These are phyloP conservation scores for Ascochyta clinopodiicola DNA, from an alignment of 2,329 filamentous ascomycete genomes.

Conservation along the genomic window DNA sequence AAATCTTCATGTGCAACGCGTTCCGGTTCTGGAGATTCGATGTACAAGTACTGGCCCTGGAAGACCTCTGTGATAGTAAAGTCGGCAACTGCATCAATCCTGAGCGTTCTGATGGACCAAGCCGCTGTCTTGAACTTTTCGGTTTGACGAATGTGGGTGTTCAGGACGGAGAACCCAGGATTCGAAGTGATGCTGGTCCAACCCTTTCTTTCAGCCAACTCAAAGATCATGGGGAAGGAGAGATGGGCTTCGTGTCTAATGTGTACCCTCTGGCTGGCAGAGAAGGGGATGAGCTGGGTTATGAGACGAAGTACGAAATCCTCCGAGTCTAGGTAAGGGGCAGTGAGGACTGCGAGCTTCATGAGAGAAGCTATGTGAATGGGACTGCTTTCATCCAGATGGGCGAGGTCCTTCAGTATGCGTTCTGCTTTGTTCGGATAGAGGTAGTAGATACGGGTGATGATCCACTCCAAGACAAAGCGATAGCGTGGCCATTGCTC, in stretches of 20 bases:
- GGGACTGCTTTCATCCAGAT: conserved; percentile 54
- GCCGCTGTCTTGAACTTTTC: conserved; percentile 52
- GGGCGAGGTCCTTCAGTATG: conserved; percentile 47
- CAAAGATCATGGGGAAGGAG: conserved; percentile 54
- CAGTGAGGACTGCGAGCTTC: conserved; percentile 54
- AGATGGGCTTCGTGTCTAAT: conserved; percentile 62
- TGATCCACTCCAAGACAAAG: conserved; percentile 57
- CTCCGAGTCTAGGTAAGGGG: conserved; percentile 47
- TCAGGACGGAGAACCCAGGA: conserved; percentile 51
- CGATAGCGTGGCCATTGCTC: conserved; percentile 57
- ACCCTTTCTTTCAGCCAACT: conserved; percentile 44
- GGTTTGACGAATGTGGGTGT: conserved; percentile 53
- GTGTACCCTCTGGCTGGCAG: conserved; percentile 58
- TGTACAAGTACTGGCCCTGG: conserved; percentile 53
- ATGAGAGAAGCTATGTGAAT: conserved; percentile 57
- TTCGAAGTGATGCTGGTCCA: conserved; percentile 50
- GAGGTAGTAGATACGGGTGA: conserved; percentile 52
- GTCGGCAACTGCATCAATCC: conserved; percentile 52
- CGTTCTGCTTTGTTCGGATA: conserved; percentile 39
- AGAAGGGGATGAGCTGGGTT: conserved; percentile 52
- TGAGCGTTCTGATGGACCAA: conserved; percentile 47
- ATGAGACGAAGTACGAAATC: conserved; percentile 50
- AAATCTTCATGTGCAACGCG: conserved; percentile 51
- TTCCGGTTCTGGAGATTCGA: conserved; percentile 52
- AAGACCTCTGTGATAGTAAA: conserved; percentile 54